Evolutionary conservation across 2,329 filamentous ascomycete genomes (phyloP).

Genomic region (Falciphora oryzae): DNA sequence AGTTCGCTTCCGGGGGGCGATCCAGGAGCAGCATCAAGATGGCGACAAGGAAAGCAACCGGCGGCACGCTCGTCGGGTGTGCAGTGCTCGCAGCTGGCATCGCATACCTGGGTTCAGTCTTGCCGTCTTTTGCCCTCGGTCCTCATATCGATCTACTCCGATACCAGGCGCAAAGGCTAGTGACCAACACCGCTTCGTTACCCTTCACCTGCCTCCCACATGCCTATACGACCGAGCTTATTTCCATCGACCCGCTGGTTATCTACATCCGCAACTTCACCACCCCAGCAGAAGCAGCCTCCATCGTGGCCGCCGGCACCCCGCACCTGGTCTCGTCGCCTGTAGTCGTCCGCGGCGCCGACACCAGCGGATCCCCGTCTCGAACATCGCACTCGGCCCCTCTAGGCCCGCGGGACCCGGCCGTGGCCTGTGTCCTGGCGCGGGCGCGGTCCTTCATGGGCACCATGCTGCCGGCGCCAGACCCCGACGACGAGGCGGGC

Average conservation of each 20-base stretch:
- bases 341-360: constrained; percentile 23
- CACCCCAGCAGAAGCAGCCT: constrained; percentile 22
- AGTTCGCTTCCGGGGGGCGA: too few species aligned
- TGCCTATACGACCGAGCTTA: constrained; percentile 29
- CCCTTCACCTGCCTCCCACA: constrained; percentile 19
- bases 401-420: constrained; percentile 23
- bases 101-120: too few species aligned
- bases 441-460: constrained; percentile 30
- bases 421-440: constrained; percentile 28
- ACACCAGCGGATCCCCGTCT: constrained; percentile 21
- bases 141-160: too few species aligned
- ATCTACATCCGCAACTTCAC: constrained; percentile 34
- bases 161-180: too few species aligned
- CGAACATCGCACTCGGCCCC: constrained; percentile 30
- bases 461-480: constrained; percentile 22
- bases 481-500: constrained; percentile 27
- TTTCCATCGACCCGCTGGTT: constrained; percentile 32
- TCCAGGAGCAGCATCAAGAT: too few species aligned
- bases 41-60: too few species aligned
- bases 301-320: constrained; percentile 25
- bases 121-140: too few species aligned
- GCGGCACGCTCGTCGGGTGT: too few species aligned
- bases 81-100: too few species aligned
- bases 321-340: constrained; percentile 27
- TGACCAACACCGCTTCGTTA: not conserved